Percentiles rank a stretch among this genome's conserved stretches.
phyloP scores from a whole-genome alignment of 2,329 filamentous ascomycete species.

The Scedosporium apiospermum region DNA sequence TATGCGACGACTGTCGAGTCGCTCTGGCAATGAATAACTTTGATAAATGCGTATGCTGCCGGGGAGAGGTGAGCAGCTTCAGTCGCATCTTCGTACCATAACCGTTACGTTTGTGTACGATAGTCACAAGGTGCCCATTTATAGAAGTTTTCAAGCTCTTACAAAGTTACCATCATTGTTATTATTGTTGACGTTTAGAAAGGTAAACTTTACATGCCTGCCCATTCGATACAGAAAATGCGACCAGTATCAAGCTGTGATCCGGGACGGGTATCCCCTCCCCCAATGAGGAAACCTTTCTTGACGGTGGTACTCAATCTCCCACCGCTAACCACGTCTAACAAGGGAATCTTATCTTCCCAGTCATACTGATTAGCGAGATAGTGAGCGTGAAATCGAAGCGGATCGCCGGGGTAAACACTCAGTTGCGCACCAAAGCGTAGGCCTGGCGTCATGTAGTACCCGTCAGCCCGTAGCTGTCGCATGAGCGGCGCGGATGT shows the following conservation, averaged over 20 bases:
- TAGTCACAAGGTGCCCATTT: background rate
- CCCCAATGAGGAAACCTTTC: constrained; percentile 85
- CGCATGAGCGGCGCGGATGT: background rate
- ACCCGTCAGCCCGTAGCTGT: constrained; percentile 24
- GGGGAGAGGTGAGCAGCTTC: constrained; percentile 80
- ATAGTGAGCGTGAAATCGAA: constrained; percentile 94
- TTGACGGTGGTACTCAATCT: constrained; percentile 90
- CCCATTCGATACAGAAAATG: constrained; percentile 87
- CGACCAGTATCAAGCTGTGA: constrained; percentile 34
- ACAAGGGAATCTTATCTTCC: constrained; percentile 75
- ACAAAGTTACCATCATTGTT: no score
- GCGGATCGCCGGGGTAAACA: constrained; percentile 88
- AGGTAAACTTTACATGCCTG: constrained; percentile 59
- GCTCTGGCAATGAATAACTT: constrained; percentile 96
- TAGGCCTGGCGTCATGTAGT: constrained; percentile 83
- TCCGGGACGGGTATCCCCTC: constrained; percentile 34
- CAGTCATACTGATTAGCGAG: constrained; percentile 76
- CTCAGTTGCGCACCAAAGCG: constrained; percentile 93
- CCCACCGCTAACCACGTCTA: constrained; percentile 80
- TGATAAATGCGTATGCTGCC: constrained; percentile 89
- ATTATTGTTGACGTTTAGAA: background rate
- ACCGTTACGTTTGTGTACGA: background rate
- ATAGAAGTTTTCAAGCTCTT: background rate
- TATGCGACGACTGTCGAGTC: constrained; percentile 92
- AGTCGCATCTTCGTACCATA: constrained; percentile 82